phyloP scores from a whole-genome alignment of 1,284 basidiomycete species.

The Cryptococcus hybrid region DNA sequence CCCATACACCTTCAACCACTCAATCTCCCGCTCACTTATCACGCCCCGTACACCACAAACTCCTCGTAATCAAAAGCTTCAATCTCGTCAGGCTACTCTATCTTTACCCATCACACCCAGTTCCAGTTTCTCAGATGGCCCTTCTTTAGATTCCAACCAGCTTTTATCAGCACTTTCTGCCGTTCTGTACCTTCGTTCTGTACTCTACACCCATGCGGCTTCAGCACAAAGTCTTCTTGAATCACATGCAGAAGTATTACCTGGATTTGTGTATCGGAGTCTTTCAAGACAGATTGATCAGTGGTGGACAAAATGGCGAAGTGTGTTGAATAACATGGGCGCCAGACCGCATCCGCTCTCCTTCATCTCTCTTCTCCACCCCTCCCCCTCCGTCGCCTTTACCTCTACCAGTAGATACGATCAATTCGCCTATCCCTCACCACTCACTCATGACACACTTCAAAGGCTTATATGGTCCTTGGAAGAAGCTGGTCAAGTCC shows the following conservation, averaged over 20 bases:
- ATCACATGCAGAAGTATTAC: background rate
- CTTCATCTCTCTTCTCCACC: background rate
- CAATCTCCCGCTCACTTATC: background rate
- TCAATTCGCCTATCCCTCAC: background rate
- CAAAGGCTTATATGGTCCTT: conserved; percentile 4
- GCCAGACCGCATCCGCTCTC: background rate
- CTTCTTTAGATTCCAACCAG: background rate
- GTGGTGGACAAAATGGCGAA: conserved; percentile 6
- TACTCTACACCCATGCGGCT: background rate
- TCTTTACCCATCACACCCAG: too few relatives aligned
- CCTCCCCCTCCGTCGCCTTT: background rate
- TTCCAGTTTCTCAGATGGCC: too few relatives aligned
- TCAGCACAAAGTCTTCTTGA: background rate
- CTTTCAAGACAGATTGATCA: conserved; percentile 3
- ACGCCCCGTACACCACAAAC: background rate
- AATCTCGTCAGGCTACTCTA: too few relatives aligned
- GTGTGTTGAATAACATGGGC: background rate
- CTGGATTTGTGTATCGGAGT: background rate
- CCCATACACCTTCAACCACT: background rate
- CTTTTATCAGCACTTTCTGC: background rate
- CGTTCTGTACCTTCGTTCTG: background rate
- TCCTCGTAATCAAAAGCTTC: too few relatives aligned
- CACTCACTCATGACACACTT: conserved; percentile 3
- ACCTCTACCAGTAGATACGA: background rate
- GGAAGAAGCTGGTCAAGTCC: conserved; percentile 4